Base-by-base conservation (phyloP, 2,329 filamentous ascomycete genomes). In the Arthrobotrys pseudoclavata region DNA sequence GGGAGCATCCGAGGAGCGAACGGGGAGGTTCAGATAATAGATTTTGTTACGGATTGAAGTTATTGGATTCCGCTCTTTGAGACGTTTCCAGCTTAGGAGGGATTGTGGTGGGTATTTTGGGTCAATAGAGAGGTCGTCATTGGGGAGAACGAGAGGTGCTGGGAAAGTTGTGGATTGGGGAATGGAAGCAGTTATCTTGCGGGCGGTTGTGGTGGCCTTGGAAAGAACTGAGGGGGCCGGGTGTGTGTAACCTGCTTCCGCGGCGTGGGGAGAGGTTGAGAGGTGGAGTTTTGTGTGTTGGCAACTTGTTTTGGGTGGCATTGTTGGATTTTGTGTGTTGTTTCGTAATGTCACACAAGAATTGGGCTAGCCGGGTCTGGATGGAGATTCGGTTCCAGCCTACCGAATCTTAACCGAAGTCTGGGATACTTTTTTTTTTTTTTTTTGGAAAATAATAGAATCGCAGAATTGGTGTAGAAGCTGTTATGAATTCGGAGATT, bases 81-180 rank as follows among this genome's bases (percentile, higher is more conserved):
- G 83, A 0, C 84, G 80, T 1, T 85, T 79, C 88, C 88, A 91
- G 55, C 0, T 85, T 84, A 29, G 84, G 83, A 48, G 89, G 83
- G 45, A 84, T 87, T 91, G 89, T 0, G 86, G 83, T 0, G 85
- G 84, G 45, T 84, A 85, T 4, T 86, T 83, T 0, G 87, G 86
- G 45, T 91, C 86, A 37, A 85, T 82, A 0, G 86, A 85, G 0
- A 92, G 84, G 20, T 88, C 87, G 80, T 91, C 89, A 1, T 84
- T 85, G 0, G 90, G 89, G 0, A 91, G 83, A 0, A 90, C 84
- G 4, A 91, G 81, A 0, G 89, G 89, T 0, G 84, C 87, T 0
- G 89, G 89, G 77, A 90, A 91, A 0, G 84, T 82, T 34, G 74
- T 80, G 0, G 71, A n/a, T 20, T 47, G 34, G 15, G 57, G 71